Conservation (phyloP, 2,329 filamentous ascomycete genomes). For the Penicillium brasilianum region DNA sequence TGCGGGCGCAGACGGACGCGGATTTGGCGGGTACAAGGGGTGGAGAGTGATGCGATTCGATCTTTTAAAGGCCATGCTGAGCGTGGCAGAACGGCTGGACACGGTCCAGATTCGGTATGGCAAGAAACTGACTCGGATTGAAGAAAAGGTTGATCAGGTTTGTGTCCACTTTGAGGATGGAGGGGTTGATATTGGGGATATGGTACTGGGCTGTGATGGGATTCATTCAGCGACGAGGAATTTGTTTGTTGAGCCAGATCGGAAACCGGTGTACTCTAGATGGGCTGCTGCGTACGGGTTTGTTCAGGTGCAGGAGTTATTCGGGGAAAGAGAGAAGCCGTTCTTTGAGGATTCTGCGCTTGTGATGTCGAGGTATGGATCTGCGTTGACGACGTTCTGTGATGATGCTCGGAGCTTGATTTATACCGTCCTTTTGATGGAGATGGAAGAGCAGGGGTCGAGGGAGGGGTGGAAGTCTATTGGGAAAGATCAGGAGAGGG, state of each 20-base stretch:
- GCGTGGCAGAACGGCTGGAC: neutral
- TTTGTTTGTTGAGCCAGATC: neutral
- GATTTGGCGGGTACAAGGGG: slow-evolving; percentile 1
- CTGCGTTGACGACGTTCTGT: slow-evolving; percentile 16
- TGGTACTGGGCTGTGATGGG: slow-evolving; percentile 7
- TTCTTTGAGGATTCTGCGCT: slow-evolving; percentile 6
- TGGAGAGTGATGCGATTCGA: slow-evolving; percentile 6
- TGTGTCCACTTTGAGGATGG: slow-evolving; percentile 1
- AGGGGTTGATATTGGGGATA: neutral
- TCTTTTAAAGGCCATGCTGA: neutral
- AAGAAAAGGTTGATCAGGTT: neutral
- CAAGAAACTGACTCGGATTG: neutral
- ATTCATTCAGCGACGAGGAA: slow-evolving; percentile 5
- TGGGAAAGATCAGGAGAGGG: slow-evolving; percentile 15
- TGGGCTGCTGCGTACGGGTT: slow-evolving; percentile 6
- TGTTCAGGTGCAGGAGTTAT: neutral
- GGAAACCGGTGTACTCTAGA: neutral
- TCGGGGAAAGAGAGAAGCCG: slow-evolving; percentile 2
- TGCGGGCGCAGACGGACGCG: neutral
- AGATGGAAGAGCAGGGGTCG: slow-evolving; percentile 16
- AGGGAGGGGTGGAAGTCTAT: slow-evolving; percentile 18
- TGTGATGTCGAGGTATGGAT: slow-evolving; percentile 10
- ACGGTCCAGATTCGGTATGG: neutral
- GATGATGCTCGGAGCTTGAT: slow-evolving; percentile 15
- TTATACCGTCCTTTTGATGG: slow-evolving; percentile 18